Evolutionary conservation across 2,329 filamentous ascomycete species (phyloP).

Genomic region (Sporothrix mexicana): DNA sequence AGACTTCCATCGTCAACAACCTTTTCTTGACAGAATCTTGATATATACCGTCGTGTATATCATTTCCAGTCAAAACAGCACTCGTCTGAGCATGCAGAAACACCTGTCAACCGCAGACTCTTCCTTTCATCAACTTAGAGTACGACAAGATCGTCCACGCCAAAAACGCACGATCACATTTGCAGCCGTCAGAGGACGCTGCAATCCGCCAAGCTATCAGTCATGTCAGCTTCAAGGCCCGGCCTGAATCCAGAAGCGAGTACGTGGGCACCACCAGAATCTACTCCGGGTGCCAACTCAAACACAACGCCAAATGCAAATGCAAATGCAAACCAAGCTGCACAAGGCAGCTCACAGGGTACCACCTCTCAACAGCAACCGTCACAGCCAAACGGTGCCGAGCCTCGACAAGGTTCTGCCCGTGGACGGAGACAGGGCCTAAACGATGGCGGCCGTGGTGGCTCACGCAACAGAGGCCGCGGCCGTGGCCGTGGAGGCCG

Average conservation of each 20-base stretch:
- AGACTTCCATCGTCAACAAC: too few species aligned
- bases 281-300: neutral
- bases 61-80: neutral
- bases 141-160: neutral
- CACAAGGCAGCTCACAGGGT: neutral
- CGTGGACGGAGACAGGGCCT: slow-evolving; percentile 18
- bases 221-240: slow-evolving; percentile 7
- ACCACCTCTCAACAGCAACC: neutral
- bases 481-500: slow-evolving; percentile 6
- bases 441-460: neutral
- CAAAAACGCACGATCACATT: neutral
- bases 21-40: neutral
- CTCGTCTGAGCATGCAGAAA: slow-evolving; percentile 15
- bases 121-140: neutral
- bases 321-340: neutral
- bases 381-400: neutral
- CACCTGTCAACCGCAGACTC: neutral
- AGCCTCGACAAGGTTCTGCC: neutral
- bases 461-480: neutral
- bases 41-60: neutral
- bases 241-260: slow-evolving; percentile 30
- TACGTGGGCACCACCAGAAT: neutral
- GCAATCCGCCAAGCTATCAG: neutral
- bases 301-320: neutral
- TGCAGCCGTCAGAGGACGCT: neutral